Evolutionary conservation across 202 grass and related monocot genomes (phyloP), one percentile per base, ranked within the genome.

Genomic region (Setaria viridis): DNA sequence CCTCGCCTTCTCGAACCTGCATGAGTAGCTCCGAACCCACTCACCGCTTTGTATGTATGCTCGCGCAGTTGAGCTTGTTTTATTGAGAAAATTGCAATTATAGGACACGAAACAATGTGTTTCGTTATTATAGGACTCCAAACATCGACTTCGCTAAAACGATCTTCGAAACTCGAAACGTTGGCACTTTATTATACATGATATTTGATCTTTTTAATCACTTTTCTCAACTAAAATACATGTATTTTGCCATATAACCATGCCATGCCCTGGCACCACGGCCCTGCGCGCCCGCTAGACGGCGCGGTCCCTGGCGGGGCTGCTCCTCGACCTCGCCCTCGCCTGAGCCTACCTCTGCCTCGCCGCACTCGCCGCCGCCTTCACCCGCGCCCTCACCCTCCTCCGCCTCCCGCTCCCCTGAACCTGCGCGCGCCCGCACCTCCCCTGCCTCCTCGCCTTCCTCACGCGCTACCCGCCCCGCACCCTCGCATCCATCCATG

Each of bases 331-430:
- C 82, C 79, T 93, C 54, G 68, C 82, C 37, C 79, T 99, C 83
- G 93, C 91, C 62, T 96, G 82, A 62, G 78, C 93, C 72, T 99
- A 89, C 85, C 96, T 99, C 86, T 96, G 90, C 82, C 43, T 85
- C 6, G 93, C 97, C 50, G 63, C 91, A n/a, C 85, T 86, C 10
- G 82, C 94, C 62, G 49, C 82, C 3, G 84, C 86, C 0, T 84
- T 5, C 39, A 6, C 86, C 2, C 85, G 87, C 63, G 7, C 88
- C 82, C 89, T 98, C 60, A 43, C 86, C 33, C 10, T 48, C 46
- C 46, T 11, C 10, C 29, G 89, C 49, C 45, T 92, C 39, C 43
- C 78, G 9, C 76, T 92, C 6, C 93, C 91, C 37, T 98, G 93
- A 76, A 87, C 93, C 71, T 94, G 93, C 85, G 85, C 85, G 12